Conservation (phyloP, 441 rosid species). For the Syzygium malaccense region DNA sequence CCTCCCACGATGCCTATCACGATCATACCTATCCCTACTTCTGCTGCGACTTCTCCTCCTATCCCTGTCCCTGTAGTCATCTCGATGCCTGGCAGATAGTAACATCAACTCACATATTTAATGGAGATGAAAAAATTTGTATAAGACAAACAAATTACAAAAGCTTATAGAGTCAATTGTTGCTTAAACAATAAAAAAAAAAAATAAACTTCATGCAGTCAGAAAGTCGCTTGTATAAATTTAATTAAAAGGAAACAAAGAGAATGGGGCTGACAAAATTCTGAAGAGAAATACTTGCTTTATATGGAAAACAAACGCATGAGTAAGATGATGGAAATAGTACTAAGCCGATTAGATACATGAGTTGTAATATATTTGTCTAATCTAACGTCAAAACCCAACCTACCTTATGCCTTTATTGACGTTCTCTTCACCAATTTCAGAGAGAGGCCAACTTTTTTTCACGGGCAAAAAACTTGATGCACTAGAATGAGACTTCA, state of each 20-base stretch:
- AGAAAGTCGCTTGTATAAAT: background rate
- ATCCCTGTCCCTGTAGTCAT: constrained; percentile 51
- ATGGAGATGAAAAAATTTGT: background rate
- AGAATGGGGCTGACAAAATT: background rate
- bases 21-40: constrained; percentile 51
- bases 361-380: background rate
- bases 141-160: background rate
- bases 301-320: background rate
- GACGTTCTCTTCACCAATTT: background rate
- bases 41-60: constrained; percentile 58
- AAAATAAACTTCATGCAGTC: background rate
- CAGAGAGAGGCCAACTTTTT: background rate
- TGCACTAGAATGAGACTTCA: background rate
- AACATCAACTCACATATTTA: background rate
- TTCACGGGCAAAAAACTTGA: background rate
- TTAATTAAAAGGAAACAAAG: background rate
- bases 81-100: constrained; percentile 32
- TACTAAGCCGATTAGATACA: background rate
- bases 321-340: background rate
- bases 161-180: background rate
- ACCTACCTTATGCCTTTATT: background rate
- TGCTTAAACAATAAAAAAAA: background rate
- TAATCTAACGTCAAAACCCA: background rate
- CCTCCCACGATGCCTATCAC: constrained; percentile 42
- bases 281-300: background rate